phyloP scores from a whole-genome alignment of 306 rosid genomes.

The Lotus japonicus region DNA sequence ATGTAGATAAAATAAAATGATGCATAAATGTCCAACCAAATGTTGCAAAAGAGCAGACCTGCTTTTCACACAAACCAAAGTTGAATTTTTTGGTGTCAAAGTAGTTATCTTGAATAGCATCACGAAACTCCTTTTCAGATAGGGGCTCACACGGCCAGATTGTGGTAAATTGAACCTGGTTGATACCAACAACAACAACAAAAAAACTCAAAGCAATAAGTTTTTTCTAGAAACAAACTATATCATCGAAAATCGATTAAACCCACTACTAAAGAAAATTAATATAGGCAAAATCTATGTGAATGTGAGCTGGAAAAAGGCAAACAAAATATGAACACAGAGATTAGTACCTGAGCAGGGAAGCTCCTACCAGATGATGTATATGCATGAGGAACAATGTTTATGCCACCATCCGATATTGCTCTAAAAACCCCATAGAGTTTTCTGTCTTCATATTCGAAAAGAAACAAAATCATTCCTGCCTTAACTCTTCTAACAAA shows the following conservation, averaged over 20 bases:
- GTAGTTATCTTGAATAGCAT: slow-evolving; percentile 43
- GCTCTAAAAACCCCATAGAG: slow-evolving; percentile 54
- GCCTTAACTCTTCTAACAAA: slow-evolving; percentile 37
- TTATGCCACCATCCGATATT: slow-evolving; percentile 39
- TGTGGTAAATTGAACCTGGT: slow-evolving; percentile 35
- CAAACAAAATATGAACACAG: not conserved
- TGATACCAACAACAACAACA: slow-evolving; percentile 11
- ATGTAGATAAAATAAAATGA: not conserved
- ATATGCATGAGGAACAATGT: slow-evolving; percentile 38
- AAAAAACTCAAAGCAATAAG: not conserved
- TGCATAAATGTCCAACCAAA: not conserved
- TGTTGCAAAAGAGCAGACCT: slow-evolving; percentile 32
- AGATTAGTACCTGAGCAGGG: slow-evolving; percentile 48
- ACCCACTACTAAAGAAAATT: not conserved
- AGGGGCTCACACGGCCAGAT: slow-evolving; percentile 45
- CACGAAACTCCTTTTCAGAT: slow-evolving; percentile 36
- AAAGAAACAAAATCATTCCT: slow-evolving; percentile 54
- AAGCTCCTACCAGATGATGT: slow-evolving; percentile 38
- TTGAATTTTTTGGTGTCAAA: slow-evolving; percentile 22
- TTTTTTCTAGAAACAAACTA: not conserved
- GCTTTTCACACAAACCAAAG: slow-evolving; percentile 41
- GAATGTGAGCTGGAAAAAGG: not conserved
- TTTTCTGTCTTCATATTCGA: slow-evolving; percentile 36
- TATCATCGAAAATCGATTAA: not conserved
- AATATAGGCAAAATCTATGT: not conserved